Conservation (phyloP, 495 filamentous ascomycete genomes). For the Astrothelium macrocarpum region DNA sequence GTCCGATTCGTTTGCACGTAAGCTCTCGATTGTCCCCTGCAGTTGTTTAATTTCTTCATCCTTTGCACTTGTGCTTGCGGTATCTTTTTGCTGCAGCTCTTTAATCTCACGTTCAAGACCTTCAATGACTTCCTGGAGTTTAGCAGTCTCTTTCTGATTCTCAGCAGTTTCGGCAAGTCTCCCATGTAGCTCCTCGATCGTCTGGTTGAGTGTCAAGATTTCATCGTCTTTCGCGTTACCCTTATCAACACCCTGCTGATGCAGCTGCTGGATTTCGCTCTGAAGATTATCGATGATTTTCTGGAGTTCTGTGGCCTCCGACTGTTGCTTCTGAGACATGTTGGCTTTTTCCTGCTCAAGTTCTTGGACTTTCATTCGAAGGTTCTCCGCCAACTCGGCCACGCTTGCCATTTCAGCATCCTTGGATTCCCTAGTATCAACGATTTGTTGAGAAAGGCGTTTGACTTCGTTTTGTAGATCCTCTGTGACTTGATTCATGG, state of each 20-base stretch:
- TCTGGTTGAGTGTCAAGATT: neutral
- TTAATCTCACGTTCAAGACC: neutral
- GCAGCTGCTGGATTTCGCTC: neutral
- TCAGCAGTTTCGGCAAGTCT: neutral
- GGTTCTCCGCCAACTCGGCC: neutral
- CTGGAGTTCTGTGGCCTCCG: neutral
- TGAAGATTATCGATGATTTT: neutral
- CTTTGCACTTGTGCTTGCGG: neutral
- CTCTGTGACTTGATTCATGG: constrained; percentile 1
- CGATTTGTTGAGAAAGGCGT: neutral
- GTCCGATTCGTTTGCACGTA: neutral
- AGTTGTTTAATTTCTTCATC: neutral
- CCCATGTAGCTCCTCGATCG: neutral
- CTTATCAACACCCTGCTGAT: neutral
- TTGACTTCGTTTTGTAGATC: constrained; percentile 1
- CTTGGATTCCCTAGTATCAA: neutral
- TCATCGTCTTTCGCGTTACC: neutral
- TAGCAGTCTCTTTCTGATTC: neutral
- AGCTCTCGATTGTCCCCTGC: neutral
- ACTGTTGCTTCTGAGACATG: neutral
- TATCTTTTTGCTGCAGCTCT: neutral
- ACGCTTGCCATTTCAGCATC: neutral
- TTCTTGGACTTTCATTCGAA: neutral
- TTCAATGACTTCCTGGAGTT: neutral
- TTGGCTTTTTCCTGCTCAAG: neutral